These are phyloP conservation scores for Sporisorium iseilematis-ciliati DNA, from an alignment of 1,284 basidiomycete genomes.

Conservation along the genomic window DNA sequence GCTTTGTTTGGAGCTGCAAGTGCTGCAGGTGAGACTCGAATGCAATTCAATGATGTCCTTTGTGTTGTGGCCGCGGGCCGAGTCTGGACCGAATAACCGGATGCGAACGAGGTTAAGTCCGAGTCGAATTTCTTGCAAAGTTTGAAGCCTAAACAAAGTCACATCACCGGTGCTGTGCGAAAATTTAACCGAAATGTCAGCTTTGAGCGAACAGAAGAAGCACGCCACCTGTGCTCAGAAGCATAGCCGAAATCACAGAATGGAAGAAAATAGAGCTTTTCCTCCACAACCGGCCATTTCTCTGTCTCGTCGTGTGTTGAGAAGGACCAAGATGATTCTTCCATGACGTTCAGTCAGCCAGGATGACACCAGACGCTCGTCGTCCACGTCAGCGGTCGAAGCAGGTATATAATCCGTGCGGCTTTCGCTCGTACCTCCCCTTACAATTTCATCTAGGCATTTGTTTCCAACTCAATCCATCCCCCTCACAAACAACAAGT, in stretches of 20 bases:
- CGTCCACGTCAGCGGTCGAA: neutral
- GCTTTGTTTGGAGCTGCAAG: no score
- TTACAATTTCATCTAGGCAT: neutral
- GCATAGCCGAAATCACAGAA: slow-evolving; percentile 2
- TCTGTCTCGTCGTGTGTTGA: no score
- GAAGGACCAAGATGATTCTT: neutral
- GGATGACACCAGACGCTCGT: neutral
- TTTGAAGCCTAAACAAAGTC: no score
- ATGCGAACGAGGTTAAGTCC: slow-evolving; percentile 6
- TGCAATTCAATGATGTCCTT: neutral
- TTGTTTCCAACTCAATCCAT: neutral
- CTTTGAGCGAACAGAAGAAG: neutral
- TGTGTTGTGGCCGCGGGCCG: neutral
- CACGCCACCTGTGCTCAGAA: neutral
- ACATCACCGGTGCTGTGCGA: no score
- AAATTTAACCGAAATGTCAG: no score
- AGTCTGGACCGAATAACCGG: neutral
- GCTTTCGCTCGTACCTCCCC: neutral
- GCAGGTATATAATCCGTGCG: neutral
- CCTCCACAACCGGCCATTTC: slow-evolving; percentile 5
- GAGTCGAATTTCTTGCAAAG: slow-evolving; percentile 2
- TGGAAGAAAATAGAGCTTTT: neutral
- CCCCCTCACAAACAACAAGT: neutral
- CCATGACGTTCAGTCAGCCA: neutral
- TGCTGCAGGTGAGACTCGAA: no score